Conservation (phyloP, 176 grass and related monocot species). For the Aegilops tauschii region DNA sequence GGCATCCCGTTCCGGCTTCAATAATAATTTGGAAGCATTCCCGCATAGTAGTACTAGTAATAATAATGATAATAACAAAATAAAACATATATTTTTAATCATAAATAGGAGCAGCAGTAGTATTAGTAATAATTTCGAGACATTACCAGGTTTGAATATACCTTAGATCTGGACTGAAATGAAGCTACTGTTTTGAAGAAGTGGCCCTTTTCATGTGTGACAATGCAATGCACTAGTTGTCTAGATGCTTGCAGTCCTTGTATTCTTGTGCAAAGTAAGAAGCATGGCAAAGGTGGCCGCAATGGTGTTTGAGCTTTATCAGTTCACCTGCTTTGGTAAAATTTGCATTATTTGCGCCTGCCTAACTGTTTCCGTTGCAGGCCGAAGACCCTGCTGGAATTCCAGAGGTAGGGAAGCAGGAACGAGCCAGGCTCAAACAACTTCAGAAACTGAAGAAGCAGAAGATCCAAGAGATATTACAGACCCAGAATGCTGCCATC, state of each 20-base stretch:
- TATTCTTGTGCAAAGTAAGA: neutral
- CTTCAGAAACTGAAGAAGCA: slow-evolving; percentile 76
- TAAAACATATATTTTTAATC: neutral
- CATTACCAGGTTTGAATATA: no score
- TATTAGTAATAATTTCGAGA: no score
- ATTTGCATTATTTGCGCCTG: neutral
- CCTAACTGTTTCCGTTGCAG: slow-evolving; percentile 29
- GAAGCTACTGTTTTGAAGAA: no score
- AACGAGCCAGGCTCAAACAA: slow-evolving; percentile 68
- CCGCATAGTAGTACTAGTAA: neutral
- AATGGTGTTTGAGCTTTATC: neutral
- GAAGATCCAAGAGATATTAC: slow-evolving; percentile 81
- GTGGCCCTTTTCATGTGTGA: no score
- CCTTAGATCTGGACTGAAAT: no score
- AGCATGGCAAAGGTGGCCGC: neutral
- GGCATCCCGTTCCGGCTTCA: neutral
- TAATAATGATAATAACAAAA: neutral
- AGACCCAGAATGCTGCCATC: slow-evolving; percentile 76
- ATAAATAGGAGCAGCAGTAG: neutral
- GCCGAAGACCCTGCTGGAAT: slow-evolving; percentile 25
- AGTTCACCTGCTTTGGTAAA: neutral
- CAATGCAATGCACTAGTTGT: no score
- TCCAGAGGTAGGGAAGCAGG: slow-evolving; percentile 61
- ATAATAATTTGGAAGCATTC: neutral
- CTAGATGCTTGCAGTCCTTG: neutral